Base-by-base conservation (phyloP, 345 rosid species). In the Eucalyptus pumila region DNA sequence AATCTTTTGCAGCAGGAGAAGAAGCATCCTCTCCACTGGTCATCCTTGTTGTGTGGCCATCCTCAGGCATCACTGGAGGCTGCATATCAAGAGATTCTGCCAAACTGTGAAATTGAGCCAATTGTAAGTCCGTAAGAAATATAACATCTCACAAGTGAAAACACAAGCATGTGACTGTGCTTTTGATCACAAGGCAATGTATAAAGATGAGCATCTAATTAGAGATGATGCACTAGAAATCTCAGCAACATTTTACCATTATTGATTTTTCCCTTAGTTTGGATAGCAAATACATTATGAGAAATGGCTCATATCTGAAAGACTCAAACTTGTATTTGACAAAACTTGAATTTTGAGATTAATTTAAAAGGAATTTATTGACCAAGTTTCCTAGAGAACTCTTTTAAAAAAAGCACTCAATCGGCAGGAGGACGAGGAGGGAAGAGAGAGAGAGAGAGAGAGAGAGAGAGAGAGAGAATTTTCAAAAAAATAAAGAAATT, bases 51-150 rank as follows among this genome's bases (percentile, higher is more conserved):
- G 98, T 96, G 94, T 97, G 98, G 88, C 96, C 96, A 92, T 98
- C 99, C 93, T 98, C 99, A 34, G 99, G 99, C 99, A 98, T 97
- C 47, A 92, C 96, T 85, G 99, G 99, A 92, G 99, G 97, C 92
- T 98, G 99, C 99, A 95, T 96, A 93, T 98, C 99, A 88, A 98
- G 96, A 87, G 99, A 94, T 94, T 98, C 99, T 62, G 99, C 99
- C 91, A 98, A 94, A 87, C 99, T 98, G 95, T 58, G 76, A 89
- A 45, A 87, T 89, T 86, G 81, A 65, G 65, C 91, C 4, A 85
- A 45, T 47, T 49, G 54, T 27, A 85, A 85, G 87, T 47, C 40
- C 2, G 54, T 49, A 14, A 45, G 54, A 47, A 85, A 47, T 7
- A 85, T 85, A 85, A 11, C 83, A 37, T 76, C 83, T 37, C 47